Percentiles rank a stretch among this genome's conserved stretches.
phyloP scores from a whole-genome alignment of 768 basidiomycete genomes.

The Mrakia gelida region DNA sequence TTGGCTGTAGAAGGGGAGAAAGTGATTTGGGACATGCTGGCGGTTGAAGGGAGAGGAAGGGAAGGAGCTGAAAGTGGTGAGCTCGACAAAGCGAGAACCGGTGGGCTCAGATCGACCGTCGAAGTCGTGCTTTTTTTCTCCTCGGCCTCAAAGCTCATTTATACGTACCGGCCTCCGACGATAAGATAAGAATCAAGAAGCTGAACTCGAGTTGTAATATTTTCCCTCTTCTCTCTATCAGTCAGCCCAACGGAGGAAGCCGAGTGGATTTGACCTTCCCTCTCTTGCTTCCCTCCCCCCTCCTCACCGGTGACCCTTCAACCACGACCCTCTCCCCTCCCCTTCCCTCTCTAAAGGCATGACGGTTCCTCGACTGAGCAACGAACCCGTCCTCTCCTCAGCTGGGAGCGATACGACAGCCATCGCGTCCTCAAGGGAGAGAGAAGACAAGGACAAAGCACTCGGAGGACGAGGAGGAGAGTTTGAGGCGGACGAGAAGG shows the following conservation, averaged over 20 bases:
- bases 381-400: background rate
- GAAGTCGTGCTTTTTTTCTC: background rate
- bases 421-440: background rate
- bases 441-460: background rate
- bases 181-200: too few relatives aligned
- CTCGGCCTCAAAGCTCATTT: too few relatives aligned
- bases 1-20: background rate
- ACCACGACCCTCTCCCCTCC: background rate
- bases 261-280: background rate
- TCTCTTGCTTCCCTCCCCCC: background rate
- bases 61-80: background rate
- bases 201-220: too few relatives aligned
- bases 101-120: background rate
- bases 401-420: background rate
- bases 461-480: background rate
- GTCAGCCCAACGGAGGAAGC: background rate
- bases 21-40: constrained; percentile 4
- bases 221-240: background rate
- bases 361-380: background rate
- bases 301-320: background rate
- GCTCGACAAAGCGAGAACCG: background rate
- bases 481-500: background rate
- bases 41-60: background rate
- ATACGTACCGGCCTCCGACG: too few relatives aligned
- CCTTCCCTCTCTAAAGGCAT: background rate